Evolutionary conservation across 352 stramenopile species (phyloP).

Genomic region (Pythium brachiatum): DNA sequence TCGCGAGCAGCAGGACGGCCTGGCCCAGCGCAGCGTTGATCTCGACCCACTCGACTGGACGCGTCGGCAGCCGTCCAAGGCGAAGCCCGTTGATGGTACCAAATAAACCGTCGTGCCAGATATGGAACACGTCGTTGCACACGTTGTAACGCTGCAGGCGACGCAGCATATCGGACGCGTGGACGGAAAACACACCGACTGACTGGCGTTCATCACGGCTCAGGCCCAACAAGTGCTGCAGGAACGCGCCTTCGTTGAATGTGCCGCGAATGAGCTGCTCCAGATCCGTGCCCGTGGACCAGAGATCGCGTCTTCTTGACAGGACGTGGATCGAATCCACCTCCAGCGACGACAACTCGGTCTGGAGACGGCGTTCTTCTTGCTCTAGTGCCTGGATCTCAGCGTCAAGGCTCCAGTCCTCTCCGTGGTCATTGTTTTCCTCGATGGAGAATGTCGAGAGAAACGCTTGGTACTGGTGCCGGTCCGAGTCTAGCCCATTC

Average conservation of each 20-base stretch:
- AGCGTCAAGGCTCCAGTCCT: slow-evolving; percentile 42
- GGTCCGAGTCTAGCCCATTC: slow-evolving; percentile 41
- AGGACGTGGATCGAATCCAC: slow-evolving; percentile 51
- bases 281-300: slow-evolving; percentile 67
- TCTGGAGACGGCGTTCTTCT: slow-evolving; percentile 54
- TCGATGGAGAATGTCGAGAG: slow-evolving; percentile 43
- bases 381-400: slow-evolving; percentile 56
- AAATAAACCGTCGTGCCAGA: slow-evolving; percentile 89
- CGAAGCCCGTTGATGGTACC: slow-evolving; percentile 88
- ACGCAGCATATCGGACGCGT: slow-evolving; percentile 79
- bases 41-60: slow-evolving; percentile 87
- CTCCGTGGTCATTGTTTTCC: slow-evolving; percentile 28
- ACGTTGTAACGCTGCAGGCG: slow-evolving; percentile 85
- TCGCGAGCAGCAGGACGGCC: slow-evolving; percentile 78
- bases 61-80: slow-evolving; percentile 73
- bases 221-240: slow-evolving; percentile 71
- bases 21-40: slow-evolving; percentile 89
- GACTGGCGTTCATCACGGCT: slow-evolving; percentile 77
- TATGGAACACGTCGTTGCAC: slow-evolving; percentile 90
- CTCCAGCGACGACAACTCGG: slow-evolving; percentile 56
- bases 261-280: slow-evolving; percentile 70
- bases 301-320: slow-evolving; percentile 63
- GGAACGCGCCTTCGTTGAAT: slow-evolving; percentile 68
- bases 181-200: slow-evolving; percentile 69
- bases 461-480: slow-evolving; percentile 55